Conservation (phyloP, 768 basidiomycete genomes). For the Cystofilobasidium capitatum region DNA sequence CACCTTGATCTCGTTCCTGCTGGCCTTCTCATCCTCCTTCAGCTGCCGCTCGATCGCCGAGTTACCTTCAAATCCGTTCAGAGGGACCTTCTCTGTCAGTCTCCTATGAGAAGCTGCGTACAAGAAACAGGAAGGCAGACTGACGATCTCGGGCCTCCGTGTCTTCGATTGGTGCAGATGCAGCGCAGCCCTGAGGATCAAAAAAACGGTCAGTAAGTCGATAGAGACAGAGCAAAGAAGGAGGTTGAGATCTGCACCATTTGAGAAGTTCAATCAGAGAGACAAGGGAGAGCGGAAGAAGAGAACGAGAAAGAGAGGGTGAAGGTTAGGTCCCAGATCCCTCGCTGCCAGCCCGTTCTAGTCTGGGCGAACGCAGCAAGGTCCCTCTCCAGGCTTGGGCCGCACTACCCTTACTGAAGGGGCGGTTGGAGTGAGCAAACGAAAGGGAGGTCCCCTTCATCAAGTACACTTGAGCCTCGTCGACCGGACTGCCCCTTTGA, state of each 20-base stretch:
- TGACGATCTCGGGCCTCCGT: not conserved
- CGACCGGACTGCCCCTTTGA: too few species aligned
- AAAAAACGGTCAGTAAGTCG: not conserved
- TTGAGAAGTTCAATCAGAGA: not conserved
- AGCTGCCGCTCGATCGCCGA: conserved; percentile 17
- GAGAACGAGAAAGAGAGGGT: not conserved
- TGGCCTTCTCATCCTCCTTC: conserved; percentile 1
- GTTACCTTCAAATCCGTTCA: not conserved
- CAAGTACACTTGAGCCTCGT: too few species aligned
- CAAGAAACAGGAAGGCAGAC: not conserved
- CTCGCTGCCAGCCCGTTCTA: too few species aligned
- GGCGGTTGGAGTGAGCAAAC: too few species aligned
- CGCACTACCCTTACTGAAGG: too few species aligned
- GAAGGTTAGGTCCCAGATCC: too few species aligned
- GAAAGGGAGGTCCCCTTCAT: too few species aligned
- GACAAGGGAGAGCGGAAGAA: not conserved
- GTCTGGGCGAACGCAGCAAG: too few species aligned
- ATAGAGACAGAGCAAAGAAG: not conserved
- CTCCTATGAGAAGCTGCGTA: not conserved
- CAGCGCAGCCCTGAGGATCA: not conserved
- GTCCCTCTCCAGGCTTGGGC: too few species aligned
- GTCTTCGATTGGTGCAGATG: not conserved
- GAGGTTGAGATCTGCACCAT: not conserved
- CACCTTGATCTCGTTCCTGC: conserved; percentile 14
- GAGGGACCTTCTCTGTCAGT: not conserved